Evolutionary conservation across 805 yeast genomes (phyloP), one percentile per base, ranked within the genome.

Genomic region (Debaryomyces prosopidis): DNA sequence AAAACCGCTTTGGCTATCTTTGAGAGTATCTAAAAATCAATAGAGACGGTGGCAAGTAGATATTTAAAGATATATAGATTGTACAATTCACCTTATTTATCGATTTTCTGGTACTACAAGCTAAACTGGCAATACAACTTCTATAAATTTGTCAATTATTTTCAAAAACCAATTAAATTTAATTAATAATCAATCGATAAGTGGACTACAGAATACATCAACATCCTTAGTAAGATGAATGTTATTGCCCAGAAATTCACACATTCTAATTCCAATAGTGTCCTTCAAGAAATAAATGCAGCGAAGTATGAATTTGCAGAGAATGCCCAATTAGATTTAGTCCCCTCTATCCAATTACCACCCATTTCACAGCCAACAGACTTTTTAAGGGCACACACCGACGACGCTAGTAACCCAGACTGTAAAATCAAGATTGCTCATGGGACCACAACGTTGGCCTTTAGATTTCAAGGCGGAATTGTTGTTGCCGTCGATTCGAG

Each of bases 401-500:
- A 94, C 68, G 97, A 94, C 68, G 84, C 89, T 15, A 63, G 83
- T 49, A 92, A 91, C 65, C 96, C 96, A 20, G 97, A 90, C 63
- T 91, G 96, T 70, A 87, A 84, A 60, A 92, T 94, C 73, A 92
- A 94, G 66, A 87, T 94, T 60, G 97, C 97, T 17, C 99, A 94
- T 69, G 99, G 99, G 66, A 94, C 99, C n/a, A 94, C 99, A 5
- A 94, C 99, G 11, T 76, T 94, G 58, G 97, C 98, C 8, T 94
- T 94, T 74, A 79, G 97, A 67, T 94, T 91, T 69, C 83, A 92
- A 71, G 97, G 92, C 20, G 99, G 99, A 18, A 91, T 94, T 54
- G 75, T 86, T 33, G 97, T 94, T 43, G 98, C 98, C 0, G 99
- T 94, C 9, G 99, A 94, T 72, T 90, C 97, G 36, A 83, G 99